phyloP scores from a whole-genome alignment of 257 asterid genomes.

The Capsicum pubescens region DNA sequence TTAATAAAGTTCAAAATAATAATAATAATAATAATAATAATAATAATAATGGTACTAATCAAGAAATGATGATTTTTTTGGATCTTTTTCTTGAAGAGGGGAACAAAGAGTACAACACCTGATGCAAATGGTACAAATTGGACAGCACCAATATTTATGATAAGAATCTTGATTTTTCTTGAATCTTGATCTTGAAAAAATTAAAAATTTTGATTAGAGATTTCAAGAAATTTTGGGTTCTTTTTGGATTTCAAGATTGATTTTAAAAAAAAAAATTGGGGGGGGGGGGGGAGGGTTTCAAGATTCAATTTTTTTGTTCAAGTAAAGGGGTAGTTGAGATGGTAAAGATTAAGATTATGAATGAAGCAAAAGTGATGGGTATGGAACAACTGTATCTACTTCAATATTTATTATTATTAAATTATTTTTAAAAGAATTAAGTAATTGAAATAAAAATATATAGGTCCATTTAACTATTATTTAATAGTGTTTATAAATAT shows the following conservation, averaged over 20 bases:
- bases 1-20: no score
- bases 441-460: no score
- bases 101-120: conserved; percentile 81
- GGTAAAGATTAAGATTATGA: conserved; percentile 23
- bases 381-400: background rate
- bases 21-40: no score
- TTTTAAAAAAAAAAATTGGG: background rate
- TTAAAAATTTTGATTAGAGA: background rate
- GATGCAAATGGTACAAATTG: conserved; percentile 90
- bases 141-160: conserved; percentile 89
- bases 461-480: no score
- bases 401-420: no score
- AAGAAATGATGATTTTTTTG: background rate
- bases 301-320: background rate
- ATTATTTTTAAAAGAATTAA: no score
- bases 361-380: conserved; percentile 24
- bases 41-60: background rate
- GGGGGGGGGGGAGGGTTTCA: background rate
- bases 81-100: conserved; percentile 30
- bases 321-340: conserved; percentile 1
- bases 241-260: background rate
- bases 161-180: background rate
- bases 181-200: background rate
- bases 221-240: background rate
- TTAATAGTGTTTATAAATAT: no score